Evolutionary conservation across 495 filamentous ascomycete species (phyloP), one percentile per base, ranked within the genome.

Genomic region (Rusavskia elegans): DNA sequence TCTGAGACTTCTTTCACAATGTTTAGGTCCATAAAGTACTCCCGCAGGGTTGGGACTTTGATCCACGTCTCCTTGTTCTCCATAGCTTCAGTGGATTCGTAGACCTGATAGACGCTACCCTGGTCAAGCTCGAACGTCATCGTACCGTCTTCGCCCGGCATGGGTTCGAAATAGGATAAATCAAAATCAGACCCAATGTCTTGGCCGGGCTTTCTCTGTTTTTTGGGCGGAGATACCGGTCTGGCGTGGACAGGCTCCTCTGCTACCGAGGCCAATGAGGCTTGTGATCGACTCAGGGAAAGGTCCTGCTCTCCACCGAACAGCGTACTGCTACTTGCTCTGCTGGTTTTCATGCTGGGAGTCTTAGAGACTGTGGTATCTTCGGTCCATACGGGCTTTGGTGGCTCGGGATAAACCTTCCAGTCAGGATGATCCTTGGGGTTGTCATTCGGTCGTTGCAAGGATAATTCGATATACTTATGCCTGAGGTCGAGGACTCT

Each of bases 1-100:
- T 87, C 90, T 0, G 90, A 95, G 9, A 90, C 76, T 51, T 81
- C 76, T 38, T 92, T 71, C 45, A 97, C 76, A 20, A 82, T 69
- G 57, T 98, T 90, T n/a, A 97, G 71, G 64, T 96, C 92, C 69
- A 94, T 81, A 63, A 96, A 98, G 61, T 84, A 98, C 57, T 97
- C 89, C 59, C 85, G 81, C 57, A 97, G 74, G 3, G 87, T 90
- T 3, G 92, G 92, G 11, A 97, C 83, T 23, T 76, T 72, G 38
- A 95, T 79, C 13, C 86, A 75, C 0, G 90, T 89, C 10, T 72
- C 68, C 41, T 78, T 71, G 9, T 71, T 66, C 52, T 80, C 70
- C n/a, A 74, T 74, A 6, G 81, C 75, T 55, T 74, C 65, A 3
- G 77, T 66, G 14, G 57, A 64, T 58, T 88, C 81, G 61, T 84